Evolutionary conservation across 1,284 basidiomycete genomes (phyloP).

Genomic region (Ustilago shanxiensis): DNA sequence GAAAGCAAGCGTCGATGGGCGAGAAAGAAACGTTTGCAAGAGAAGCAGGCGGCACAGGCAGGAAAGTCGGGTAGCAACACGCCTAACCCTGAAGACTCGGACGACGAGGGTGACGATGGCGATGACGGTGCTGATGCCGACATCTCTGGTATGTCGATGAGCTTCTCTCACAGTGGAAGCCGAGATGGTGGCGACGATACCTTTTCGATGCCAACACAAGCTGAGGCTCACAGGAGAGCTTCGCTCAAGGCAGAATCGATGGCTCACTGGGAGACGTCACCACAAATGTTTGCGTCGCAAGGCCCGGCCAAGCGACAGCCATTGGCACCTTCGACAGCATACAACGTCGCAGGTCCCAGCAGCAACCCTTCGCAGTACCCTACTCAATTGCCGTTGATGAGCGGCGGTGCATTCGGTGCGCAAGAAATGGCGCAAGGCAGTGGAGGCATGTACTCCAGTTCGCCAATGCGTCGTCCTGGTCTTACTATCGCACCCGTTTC

Average conservation of each 20-base stretch:
- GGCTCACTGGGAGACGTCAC: conserved; percentile 12
- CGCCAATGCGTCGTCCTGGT: conserved; percentile 39
- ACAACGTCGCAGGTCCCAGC: conserved; percentile 39
- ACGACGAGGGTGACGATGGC: conserved; percentile 29
- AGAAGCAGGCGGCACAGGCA: conserved; percentile 55
- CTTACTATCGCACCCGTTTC: conserved; percentile 24
- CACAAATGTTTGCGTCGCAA: conserved; percentile 27
- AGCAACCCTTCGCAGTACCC: conserved; percentile 19
- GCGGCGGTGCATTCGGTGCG: conserved; percentile 14
- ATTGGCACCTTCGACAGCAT: conserved; percentile 26
- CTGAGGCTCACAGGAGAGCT: conserved; percentile 16
- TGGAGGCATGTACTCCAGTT: conserved; percentile 23
- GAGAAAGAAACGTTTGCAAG: conserved; percentile 71
- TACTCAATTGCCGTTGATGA: conserved; percentile 8
- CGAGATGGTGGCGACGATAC: conserved; percentile 32
- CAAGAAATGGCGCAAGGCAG: conserved; percentile 14
- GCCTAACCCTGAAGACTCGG: conserved; percentile 33
- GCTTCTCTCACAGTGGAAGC: conserved; percentile 19
- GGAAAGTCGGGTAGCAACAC: conserved; percentile 37
- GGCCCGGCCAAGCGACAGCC: conserved; percentile 34
- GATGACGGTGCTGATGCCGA: conserved; percentile 50
- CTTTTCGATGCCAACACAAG: conserved; percentile 12
- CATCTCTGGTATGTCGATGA: conserved; percentile 42
- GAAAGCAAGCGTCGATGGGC: conserved; percentile 74
- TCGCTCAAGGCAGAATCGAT: conserved; percentile 19